Evolutionary conservation across 108 stramenopile genomes (phyloP).

Genomic region (Nitzschia palea): DNA sequence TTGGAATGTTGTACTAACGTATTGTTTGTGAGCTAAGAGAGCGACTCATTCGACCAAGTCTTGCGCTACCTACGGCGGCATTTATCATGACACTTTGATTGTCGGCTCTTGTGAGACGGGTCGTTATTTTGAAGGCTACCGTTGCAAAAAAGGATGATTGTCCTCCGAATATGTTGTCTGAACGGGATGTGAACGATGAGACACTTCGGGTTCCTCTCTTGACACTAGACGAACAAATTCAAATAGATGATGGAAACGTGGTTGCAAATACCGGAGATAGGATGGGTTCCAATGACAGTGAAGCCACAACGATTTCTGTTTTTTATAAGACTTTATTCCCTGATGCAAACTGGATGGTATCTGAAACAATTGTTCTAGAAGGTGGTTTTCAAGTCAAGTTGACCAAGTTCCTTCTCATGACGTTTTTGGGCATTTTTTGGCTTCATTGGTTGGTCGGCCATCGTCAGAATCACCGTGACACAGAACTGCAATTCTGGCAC

Average conservation of each 20-base stretch:
- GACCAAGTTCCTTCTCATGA: conserved; percentile 43
- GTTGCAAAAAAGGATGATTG: too few relatives aligned
- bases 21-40: not conserved
- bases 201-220: not conserved
- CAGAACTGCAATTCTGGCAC: conserved; percentile 32
- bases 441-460: conserved; percentile 33
- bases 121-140: too few relatives aligned
- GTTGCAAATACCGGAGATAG: not conserved
- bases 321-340: conserved; percentile 10
- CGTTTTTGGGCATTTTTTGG: conserved; percentile 29
- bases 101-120: not conserved
- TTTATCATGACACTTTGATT: too few relatives aligned
- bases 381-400: conserved; percentile 33
- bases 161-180: too few relatives aligned
- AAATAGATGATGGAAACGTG: not conserved
- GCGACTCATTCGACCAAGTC: too few relatives aligned
- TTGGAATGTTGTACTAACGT: not conserved
- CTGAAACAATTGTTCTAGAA: conserved; percentile 1
- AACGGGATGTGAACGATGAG: not conserved
- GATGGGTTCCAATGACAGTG: not conserved
- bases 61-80: too few relatives aligned
- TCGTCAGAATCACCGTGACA: conserved; percentile 23
- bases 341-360: not conserved
- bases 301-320: too few relatives aligned
- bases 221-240: not conserved